A percentile compares a stretch with the other conserved stretches of the same genome.
Evolutionary conservation across 495 filamentous ascomycete species (phyloP).

Genomic region (Penicillium coprophilum): DNA sequence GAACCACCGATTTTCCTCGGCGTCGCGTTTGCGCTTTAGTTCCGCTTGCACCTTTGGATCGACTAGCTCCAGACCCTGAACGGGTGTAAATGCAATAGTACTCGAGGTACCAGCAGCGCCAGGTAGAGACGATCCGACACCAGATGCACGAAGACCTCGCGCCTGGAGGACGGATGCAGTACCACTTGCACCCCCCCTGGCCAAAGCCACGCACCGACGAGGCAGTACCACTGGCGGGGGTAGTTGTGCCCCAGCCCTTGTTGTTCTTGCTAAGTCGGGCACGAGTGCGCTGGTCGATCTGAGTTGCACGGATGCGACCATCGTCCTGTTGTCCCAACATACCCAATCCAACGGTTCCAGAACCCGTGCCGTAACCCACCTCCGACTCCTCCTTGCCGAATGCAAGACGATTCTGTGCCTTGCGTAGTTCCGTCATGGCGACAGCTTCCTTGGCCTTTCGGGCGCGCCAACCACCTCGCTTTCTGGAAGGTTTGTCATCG

Average conservation of each 20-base stretch:
- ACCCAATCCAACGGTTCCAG: slow-evolving; percentile 82
- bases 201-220: slow-evolving; percentile 79
- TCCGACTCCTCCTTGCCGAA: slow-evolving; percentile 97
- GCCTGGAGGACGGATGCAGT: slow-evolving; percentile 66
- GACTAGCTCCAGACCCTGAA: slow-evolving; percentile 92
- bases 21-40: slow-evolving; percentile 81
- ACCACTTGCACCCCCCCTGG: slow-evolving; percentile 55
- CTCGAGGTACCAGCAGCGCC: slow-evolving; percentile 70
- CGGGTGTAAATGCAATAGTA: slow-evolving; percentile 88
- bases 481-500: slow-evolving; percentile 91
- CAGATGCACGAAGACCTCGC: slow-evolving; percentile 71
- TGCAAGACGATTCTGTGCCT: slow-evolving; percentile 93
- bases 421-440: slow-evolving; percentile 95
- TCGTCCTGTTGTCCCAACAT: slow-evolving; percentile 91
- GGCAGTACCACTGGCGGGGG: slow-evolving; percentile 61
- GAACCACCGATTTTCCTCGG: slow-evolving; percentile 94
- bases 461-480: slow-evolving; percentile 88
- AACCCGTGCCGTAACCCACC: slow-evolving; percentile 86
- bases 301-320: slow-evolving; percentile 79
- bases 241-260: slow-evolving; percentile 86
- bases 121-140: slow-evolving; percentile 67
- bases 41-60: slow-evolving; percentile 87
- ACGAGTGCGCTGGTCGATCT: slow-evolving; percentile 90
- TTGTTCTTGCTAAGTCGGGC: slow-evolving; percentile 93
- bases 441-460: slow-evolving; percentile 95